These are phyloP conservation scores for Metarhizium guizhouense DNA, from an alignment of 2,329 filamentous ascomycete species.

Conservation along the genomic window DNA sequence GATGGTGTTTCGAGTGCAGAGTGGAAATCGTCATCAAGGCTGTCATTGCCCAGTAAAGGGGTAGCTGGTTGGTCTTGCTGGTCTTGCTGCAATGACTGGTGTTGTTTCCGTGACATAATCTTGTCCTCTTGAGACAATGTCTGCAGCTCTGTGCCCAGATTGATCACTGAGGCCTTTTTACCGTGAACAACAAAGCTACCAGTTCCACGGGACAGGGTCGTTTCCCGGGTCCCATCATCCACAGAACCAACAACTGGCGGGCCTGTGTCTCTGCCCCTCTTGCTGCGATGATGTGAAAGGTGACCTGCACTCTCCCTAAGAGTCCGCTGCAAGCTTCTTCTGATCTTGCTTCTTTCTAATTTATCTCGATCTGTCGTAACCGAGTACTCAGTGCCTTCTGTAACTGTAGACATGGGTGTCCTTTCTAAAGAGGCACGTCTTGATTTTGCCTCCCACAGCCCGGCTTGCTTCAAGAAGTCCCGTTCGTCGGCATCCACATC, in stretches of 20 bases:
- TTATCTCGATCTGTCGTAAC: slow-evolving; percentile 36
- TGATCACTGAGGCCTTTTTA: slow-evolving; percentile 95
- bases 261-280: slow-evolving; percentile 59
- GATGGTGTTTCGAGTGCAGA: slow-evolving; percentile 37
- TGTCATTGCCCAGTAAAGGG: slow-evolving; percentile 25
- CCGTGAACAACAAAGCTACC: slow-evolving; percentile 94
- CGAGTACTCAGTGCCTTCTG: slow-evolving; percentile 21
- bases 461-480: slow-evolving; percentile 57
- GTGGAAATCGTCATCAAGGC: slow-evolving; percentile 41
- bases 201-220: slow-evolving; percentile 66
- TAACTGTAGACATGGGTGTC: slow-evolving; percentile 25
- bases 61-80: slow-evolving; percentile 27
- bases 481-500: slow-evolving; percentile 59
- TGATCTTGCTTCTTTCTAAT: slow-evolving; percentile 57
- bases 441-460: slow-evolving; percentile 42
- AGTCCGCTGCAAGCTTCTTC: slow-evolving; percentile 82
- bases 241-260: slow-evolving; percentile 13
- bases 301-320: slow-evolving; percentile 69
- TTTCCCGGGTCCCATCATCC: slow-evolving; percentile 41
- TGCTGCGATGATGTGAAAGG: slow-evolving; percentile 59
- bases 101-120: slow-evolving; percentile 51
- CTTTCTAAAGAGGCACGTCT: slow-evolving; percentile 22
- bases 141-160: slow-evolving; percentile 88
- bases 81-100: slow-evolving; percentile 17
- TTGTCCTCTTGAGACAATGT: slow-evolving; percentile 67